A percentile compares a stretch with the other conserved stretches of the same genome.
Evolutionary conservation across 257 asterid species (phyloP).

Genomic region (Rubia yunnanensis): DNA sequence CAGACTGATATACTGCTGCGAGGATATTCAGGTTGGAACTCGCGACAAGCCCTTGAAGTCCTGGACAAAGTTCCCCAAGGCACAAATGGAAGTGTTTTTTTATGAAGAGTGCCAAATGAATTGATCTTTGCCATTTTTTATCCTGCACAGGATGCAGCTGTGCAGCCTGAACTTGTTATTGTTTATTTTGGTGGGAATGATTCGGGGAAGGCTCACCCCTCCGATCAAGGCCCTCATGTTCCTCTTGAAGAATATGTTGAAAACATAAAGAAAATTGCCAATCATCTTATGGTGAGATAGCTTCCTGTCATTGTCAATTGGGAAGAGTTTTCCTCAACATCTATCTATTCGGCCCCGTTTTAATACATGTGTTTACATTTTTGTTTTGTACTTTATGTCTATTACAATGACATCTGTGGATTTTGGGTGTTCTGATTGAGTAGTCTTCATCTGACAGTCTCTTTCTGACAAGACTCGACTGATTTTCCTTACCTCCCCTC

Average conservation of each 20-base stretch:
- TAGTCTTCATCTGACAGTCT: conserved; percentile 31
- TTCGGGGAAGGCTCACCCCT: conserved; percentile 53
- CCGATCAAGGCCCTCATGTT: conserved; percentile 69
- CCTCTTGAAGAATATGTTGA: conserved; percentile 74
- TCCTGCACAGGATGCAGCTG: conserved; percentile 39
- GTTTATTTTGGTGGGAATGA: conserved; percentile 91
- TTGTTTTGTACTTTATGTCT: background rate
- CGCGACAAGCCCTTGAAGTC: conserved; percentile 53
- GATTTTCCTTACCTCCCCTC: conserved; percentile 71
- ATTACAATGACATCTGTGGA: background rate
- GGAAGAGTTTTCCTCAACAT: no score
- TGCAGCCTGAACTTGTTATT: conserved; percentile 70
- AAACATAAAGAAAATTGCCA: conserved; percentile 64
- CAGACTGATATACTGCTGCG: conserved; percentile 66
- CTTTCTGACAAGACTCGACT: conserved; percentile 57
- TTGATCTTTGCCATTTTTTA: background rate
- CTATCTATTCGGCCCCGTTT: background rate
- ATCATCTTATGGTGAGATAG: conserved; percentile 25
- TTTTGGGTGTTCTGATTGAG: background rate
- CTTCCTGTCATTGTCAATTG: background rate
- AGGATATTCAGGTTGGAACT: conserved; percentile 70
- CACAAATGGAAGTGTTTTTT: background rate
- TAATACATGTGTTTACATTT: background rate
- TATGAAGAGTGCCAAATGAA: background rate
- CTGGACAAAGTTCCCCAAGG: conserved; percentile 52